Evolutionary conservation across 371 early-diverging fungal species (phyloP), one percentile per base, ranked within the genome.

Genomic region (Conidiobolus incongruus): DNA sequence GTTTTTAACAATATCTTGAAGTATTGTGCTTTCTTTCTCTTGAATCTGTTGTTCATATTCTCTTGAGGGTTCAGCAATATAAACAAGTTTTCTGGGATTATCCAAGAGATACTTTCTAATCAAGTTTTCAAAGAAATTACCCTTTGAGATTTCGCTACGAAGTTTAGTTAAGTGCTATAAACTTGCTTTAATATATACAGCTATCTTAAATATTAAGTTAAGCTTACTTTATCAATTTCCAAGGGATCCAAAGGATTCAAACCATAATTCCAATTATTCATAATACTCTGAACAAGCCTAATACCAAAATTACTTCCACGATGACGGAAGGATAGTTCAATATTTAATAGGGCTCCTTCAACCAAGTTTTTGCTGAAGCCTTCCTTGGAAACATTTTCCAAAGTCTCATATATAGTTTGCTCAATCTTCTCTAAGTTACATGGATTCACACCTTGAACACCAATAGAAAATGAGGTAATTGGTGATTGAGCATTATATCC

Each of bases 281-380:
- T 62, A 22, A 87, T 52, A 12, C 71, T 68, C 40, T 81, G 75
- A 71, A 84, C 75, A 16, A 91, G 53, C 3, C 59, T 61, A 56
- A 94, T 62, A 12, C 92, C 92, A 65, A 91, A 94, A 53, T 77
- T 69, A 1, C 86, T 73, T 1, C 77, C 80, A 64, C 86, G 77
- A 78, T 81, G 53, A 20, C 29, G 7, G 44, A 83, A 71, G 2
- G 75, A 75, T 19, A 94, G 66, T 56, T 92, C 92, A 52, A 84
- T 75, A 47, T 77, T 81, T 47, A 89, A 91, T 45, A 94, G 61
- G 11, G 79, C 76, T n/a, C 81, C 81, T 44, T 89, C 88, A 30
- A 92, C 65, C 24, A 85, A 66, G 36, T 71, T 63, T 20, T 61
- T 56, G 45, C 75, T 75, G 46, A 92, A 89, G 1, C 93, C 93